Evolutionary conservation across 2,329 filamentous ascomycete species (phyloP).

Genomic region (Neopestalotiopsis sp.): DNA sequence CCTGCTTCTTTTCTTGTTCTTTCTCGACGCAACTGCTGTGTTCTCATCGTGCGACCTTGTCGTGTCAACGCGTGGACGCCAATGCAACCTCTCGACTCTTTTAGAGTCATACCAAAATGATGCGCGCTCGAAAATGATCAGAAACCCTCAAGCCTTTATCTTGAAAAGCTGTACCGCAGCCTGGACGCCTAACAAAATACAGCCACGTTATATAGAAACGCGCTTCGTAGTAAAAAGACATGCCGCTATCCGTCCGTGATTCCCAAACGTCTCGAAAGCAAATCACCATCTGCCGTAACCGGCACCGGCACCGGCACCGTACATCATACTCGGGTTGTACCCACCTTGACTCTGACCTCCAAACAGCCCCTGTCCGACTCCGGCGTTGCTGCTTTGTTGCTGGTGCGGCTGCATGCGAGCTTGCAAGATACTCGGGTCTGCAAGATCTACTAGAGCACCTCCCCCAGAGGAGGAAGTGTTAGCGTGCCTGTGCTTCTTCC

Average conservation of each 20-base stretch:
- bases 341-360: slow-evolving; percentile 91
- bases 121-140: slow-evolving; percentile 53
- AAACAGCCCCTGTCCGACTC: slow-evolving; percentile 89
- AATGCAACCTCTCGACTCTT: slow-evolving; percentile 39
- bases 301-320: slow-evolving; percentile 61
- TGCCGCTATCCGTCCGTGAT: slow-evolving; percentile 25
- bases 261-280: slow-evolving; percentile 23
- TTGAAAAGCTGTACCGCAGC: slow-evolving; percentile 32
- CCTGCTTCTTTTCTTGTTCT: slow-evolving; percentile 32
- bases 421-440: slow-evolving; percentile 99
- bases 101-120: slow-evolving; percentile 44
- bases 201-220: slow-evolving; percentile 31
- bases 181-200: slow-evolving; percentile 34
- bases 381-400: slow-evolving; percentile 75
- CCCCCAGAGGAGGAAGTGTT: slow-evolving; percentile 99
- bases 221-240: slow-evolving; percentile 31
- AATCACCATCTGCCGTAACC: slow-evolving; percentile 72
- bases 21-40: slow-evolving; percentile 34
- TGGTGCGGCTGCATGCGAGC: slow-evolving; percentile 94
- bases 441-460: slow-evolving; percentile 99
- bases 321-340: slow-evolving; percentile 90
- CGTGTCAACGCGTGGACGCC: slow-evolving; percentile 42
- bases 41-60: slow-evolving; percentile 35
- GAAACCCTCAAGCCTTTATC: slow-evolving; percentile 35
- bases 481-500: slow-evolving; percentile 99